Base-by-base conservation (phyloP, 208 protist species). In the Trypanosoma scelopori region DNA sequence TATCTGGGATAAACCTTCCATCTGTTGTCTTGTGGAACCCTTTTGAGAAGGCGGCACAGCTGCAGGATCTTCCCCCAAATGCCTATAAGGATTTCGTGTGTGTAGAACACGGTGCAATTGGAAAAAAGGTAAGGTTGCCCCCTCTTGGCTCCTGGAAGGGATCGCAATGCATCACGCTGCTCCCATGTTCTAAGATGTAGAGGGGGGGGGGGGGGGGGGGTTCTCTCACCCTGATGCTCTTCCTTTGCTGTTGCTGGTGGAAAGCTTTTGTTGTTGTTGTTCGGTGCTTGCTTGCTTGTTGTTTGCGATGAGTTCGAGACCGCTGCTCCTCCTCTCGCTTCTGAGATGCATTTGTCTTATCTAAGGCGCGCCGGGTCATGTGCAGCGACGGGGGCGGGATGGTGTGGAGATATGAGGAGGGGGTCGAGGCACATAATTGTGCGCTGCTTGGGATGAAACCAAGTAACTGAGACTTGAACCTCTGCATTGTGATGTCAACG, bases 21-120 rank as follows among this genome's bases (percentile, higher is more conserved):
- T 89, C 95, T 70, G 83, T 89, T 27, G 88, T 92, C 45, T 20
- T 97, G 16, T 97, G 92, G 89, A 97, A 97, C 66, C 92, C 92
- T 5, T 87, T 81, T 61, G 53, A 76, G 45, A 94, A 94, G 77
- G 76, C 82, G 43, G 69, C 72, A n/a, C 45, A 72, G 13, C 59
- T 92, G 57, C 79, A 71, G 49, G 92, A 97, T 71, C 78, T 97
- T 65, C 84, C 85, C 16, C 37, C 66, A 28, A 79, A 93, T 48
- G 92, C 76, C 50, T 97, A 84, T 78, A 71, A 83, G 59, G 35
- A 86, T 47, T 95, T 97, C 62, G 81, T 92, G 9, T 97, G 92
- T 55, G 71, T 97, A 5, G 92, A 97, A 72, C 81, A 92, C 76
- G 92, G 87, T 4, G 69, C 71, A 32, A 92, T 96, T 58, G 59